Evolutionary conservation across 768 basidiomycete species (phyloP).

Genomic region (Scleroderma bovista): DNA sequence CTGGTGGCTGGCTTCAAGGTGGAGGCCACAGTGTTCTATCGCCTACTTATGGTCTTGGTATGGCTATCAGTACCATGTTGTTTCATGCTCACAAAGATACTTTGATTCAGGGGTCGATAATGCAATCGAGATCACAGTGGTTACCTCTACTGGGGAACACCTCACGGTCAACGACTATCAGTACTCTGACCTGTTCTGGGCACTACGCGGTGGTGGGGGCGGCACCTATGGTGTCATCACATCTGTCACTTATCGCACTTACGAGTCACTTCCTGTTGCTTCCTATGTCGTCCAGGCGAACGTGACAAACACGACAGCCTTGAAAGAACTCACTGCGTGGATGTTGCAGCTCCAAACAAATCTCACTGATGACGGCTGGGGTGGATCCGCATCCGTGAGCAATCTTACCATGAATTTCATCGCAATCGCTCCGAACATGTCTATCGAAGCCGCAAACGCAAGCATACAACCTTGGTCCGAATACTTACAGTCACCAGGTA

Average conservation of each 20-base stretch:
- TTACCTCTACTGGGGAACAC: conserved; percentile 37
- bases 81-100: background rate
- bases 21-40: conserved; percentile 41
- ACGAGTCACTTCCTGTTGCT: conserved; percentile 32
- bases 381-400: conserved; percentile 28
- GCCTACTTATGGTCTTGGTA: conserved; percentile 39
- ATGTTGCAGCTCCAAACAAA: conserved; percentile 30
- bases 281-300: conserved; percentile 24
- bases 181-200: conserved; percentile 47
- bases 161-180: conserved; percentile 36
- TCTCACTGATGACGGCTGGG: conserved; percentile 42
- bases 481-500: conserved; percentile 7
- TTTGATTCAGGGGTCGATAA: conserved; percentile 39
- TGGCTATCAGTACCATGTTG: background rate
- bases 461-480: conserved; percentile 20
- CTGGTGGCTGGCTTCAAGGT: conserved; percentile 46
- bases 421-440: conserved; percentile 32
- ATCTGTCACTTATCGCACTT: conserved; percentile 41
- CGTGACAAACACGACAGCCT: conserved; percentile 24
- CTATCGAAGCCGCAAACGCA: conserved; percentile 29
- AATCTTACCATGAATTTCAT: conserved; percentile 8
- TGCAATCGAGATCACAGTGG: conserved; percentile 38
- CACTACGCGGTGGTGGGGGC: conserved; percentile 48
- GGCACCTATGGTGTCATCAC: conserved; percentile 45
- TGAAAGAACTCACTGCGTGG: conserved; percentile 29